Evolutionary conservation across 108 stramenopile species (phyloP), one percentile per base, ranked within the genome.

Genomic region (Skeletonema tropicum): DNA sequence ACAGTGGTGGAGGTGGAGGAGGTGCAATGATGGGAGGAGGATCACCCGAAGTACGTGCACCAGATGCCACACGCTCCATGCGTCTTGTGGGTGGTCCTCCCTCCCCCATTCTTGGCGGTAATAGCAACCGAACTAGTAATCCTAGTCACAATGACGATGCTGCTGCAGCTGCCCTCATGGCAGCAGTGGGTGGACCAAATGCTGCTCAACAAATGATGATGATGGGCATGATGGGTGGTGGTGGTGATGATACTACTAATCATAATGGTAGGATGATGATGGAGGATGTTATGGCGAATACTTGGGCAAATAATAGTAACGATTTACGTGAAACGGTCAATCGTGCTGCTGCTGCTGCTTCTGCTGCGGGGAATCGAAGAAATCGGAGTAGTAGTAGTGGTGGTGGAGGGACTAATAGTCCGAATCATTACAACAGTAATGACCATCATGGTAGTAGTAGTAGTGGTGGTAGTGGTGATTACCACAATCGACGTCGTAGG

Each of bases 31-130:
- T 42, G 17, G 67, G 68, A 9, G 60, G 65, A 45, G 26, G 36
- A 17, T 19, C 32, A 48, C 26, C 67, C 10, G 73, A 75, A 9
- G 82, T 95, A 12, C 88, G 94, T n/a, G 94, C 94, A 11, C 94
- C 94, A 14, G 94, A 95, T 83, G 82, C 82, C 26, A 90, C 92
- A 7, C 88, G 86, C 10, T 90, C 89, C 62, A 93, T 95, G 92
- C 85, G 94, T 12, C 83, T 95, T 21, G 84, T 95, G 68, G 94
- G 90, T 48, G 85, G 82, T 39, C 42, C 49, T 33, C 49, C 58
- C 62, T 60, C 78, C 26, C 39, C 30, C 62, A n/a, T n/a, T n/a
- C 13, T 46, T 17, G 57, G 21, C 14, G 67, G n/a, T n/a, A n/a
- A n/a, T n/a, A n/a, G n/a, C n/a, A n/a, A n/a, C n/a, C n/a, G n/a